Evolutionary conservation across 208 protist genomes (phyloP).

Genomic region (Acanthamoeba rhysodes): DNA sequence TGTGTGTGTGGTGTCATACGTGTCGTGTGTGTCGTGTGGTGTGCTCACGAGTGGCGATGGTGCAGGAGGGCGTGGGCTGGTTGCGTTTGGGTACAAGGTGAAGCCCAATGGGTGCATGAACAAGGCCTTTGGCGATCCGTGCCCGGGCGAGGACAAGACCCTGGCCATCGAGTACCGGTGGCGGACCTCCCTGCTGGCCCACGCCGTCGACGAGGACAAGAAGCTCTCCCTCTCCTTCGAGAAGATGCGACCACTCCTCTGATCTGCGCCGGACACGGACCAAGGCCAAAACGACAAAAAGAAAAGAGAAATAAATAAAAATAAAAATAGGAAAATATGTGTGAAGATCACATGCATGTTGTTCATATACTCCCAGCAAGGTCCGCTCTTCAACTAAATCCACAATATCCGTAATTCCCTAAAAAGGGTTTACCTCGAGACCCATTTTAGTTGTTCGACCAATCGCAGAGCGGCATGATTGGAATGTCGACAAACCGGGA

Average conservation of each 20-base stretch:
- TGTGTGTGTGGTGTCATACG: no score
- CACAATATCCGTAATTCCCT: no score
- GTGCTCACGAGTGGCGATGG: not conserved
- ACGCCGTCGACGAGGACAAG: conserved; percentile 14
- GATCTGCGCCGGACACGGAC: not conserved
- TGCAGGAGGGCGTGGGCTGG: conserved; percentile 17
- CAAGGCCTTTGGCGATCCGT: conserved; percentile 38
- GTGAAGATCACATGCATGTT: no score
- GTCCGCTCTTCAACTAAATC: no score
- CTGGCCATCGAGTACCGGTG: conserved; percentile 61
- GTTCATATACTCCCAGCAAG: no score
- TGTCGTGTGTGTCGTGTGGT: no score
- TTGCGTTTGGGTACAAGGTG: conserved; percentile 14
- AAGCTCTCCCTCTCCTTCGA: conserved; percentile 22
- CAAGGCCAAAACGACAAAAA: no score
- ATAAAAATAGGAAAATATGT: no score
- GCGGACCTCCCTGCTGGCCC: not conserved
- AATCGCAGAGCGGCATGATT: not conserved
- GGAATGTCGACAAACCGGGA: not conserved
- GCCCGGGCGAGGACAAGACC: conserved; percentile 44
- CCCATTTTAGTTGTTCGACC: no score
- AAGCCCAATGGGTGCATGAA: conserved; percentile 63
- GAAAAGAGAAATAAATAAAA: no score
- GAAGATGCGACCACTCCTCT: conserved; percentile 5
- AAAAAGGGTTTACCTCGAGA: no score